A percentile compares a stretch with the other conserved stretches of the same genome.
Evolutionary conservation across 331 rosid genomes (phyloP).

Genomic region (Quercus tomentella): DNA sequence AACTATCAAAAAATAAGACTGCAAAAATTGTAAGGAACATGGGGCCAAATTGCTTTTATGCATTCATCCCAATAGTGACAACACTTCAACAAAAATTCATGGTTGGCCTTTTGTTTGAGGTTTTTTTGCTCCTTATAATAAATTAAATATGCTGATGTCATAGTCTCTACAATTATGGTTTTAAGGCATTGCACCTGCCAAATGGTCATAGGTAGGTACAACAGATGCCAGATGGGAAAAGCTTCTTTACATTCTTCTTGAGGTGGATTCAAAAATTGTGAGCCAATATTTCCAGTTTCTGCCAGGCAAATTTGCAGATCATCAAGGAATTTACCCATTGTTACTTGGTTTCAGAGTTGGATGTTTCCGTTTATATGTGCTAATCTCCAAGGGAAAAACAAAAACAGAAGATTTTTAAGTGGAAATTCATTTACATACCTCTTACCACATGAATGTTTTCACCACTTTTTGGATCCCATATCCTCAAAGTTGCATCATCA

Average conservation of each 20-base stretch:
- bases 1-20: too few relatives aligned
- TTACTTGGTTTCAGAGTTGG: neutral
- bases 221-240: neutral
- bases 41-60: too few relatives aligned
- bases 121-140: too few relatives aligned
- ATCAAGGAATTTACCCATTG: neutral
- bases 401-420: neutral
- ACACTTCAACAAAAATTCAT: too few relatives aligned
- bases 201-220: neutral
- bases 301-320: neutral
- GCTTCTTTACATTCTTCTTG: neutral
- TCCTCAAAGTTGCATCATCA: conserved; percentile 80
- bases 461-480: conserved; percentile 84
- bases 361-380: neutral
- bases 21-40: too few relatives aligned
- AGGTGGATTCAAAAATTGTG: neutral
- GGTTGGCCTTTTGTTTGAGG: too few relatives aligned
- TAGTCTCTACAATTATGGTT: too few relatives aligned
- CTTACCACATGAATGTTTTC: conserved; percentile 74
- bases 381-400: conserved; percentile 1
- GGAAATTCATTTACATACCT: conserved; percentile 43
- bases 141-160: too few relatives aligned
- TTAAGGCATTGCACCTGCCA: too few relatives aligned
- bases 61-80: too few relatives aligned
- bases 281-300: neutral